Conservation (phyloP, 2,329 filamentous ascomycete genomes). For the Fusarium stilboides region DNA sequence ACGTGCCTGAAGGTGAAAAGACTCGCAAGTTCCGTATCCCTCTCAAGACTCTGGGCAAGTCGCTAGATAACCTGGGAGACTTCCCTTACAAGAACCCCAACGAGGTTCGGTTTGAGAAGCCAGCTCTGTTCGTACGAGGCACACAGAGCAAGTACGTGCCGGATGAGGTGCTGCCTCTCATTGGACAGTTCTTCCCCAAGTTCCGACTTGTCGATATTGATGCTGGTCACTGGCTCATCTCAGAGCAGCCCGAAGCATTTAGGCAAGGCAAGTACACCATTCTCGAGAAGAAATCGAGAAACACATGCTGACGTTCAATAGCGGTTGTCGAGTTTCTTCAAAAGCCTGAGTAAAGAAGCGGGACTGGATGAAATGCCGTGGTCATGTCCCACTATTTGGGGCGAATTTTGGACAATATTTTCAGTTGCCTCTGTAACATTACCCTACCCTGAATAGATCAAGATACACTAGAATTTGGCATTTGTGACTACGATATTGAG, state of each 20-base stretch:
- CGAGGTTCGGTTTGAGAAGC: conserved; percentile 79
- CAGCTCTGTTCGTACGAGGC: conserved; percentile 84
- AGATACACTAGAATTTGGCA: conserved; percentile 10
- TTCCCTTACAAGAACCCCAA: conserved; percentile 87
- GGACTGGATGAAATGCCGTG: not conserved
- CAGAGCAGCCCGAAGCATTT: conserved; percentile 88
- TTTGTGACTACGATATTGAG: not conserved
- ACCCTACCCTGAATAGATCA: conserved; percentile 22
- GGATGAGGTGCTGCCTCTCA: conserved; percentile 83
- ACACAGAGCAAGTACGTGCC: conserved; percentile 84
- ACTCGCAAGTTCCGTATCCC: conserved; percentile 84
- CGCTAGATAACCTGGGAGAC: conserved; percentile 83
- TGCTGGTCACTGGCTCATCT: conserved; percentile 89
- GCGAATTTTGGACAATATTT: conserved; percentile 20
- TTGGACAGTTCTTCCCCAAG: conserved; percentile 85
- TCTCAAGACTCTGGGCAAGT: conserved; percentile 76
- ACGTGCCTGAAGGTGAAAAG: conserved; percentile 67
- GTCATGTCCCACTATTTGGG: conserved; percentile 23
- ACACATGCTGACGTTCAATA: conserved; percentile 50
- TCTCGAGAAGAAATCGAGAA: not conserved
- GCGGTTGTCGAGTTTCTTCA: conserved; percentile 76
- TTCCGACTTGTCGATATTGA: conserved; percentile 83
- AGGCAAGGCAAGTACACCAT: conserved; percentile 71
- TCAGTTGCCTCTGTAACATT: conserved; percentile 12
- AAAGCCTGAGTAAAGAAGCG: conserved; percentile 60